A percentile compares a stretch with the other conserved stretches of the same genome.
Evolutionary conservation across 1,284 basidiomycete genomes (phyloP).

Genomic region (Gymnopus androsaceus): DNA sequence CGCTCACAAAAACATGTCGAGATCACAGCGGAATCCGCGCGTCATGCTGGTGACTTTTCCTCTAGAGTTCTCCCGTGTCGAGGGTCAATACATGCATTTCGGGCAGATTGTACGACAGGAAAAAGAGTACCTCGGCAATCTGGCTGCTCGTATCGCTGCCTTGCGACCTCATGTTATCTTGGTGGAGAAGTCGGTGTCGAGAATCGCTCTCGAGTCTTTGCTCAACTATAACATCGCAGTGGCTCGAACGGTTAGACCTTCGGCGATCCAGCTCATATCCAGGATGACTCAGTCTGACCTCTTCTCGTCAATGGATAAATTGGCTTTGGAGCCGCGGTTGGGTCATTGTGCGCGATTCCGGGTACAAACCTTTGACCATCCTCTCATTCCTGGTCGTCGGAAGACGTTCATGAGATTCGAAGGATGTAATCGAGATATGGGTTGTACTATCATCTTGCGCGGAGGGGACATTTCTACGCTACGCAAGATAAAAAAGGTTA

Average conservation of each 20-base stretch:
- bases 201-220: constrained; percentile 90
- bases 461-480: constrained; percentile 86
- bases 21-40: constrained; percentile 75
- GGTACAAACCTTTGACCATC: constrained; percentile 94
- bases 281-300: constrained; percentile 95
- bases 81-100: constrained; percentile 93
- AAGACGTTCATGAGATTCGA: constrained; percentile 99
- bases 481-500: constrained; percentile 87
- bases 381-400: constrained; percentile 84
- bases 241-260: constrained; percentile 86
- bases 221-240: constrained; percentile 88
- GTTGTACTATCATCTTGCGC: constrained; percentile 91
- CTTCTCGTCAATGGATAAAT: constrained; percentile 92
- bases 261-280: constrained; percentile 85
- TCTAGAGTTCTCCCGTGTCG: constrained; percentile 91
- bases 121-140: constrained; percentile 89
- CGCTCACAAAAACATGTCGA: constrained; percentile 88
- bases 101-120: constrained; percentile 93
- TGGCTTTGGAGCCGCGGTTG: constrained; percentile 87
- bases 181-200: constrained; percentile 90
- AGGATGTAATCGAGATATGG: constrained; percentile 89
- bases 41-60: constrained; percentile 97
- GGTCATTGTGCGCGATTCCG: constrained; percentile 89
- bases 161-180: constrained; percentile 92
- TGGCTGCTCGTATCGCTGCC: constrained; percentile 88